These are phyloP conservation scores for Bombardia bombarda DNA, from an alignment of 495 filamentous ascomycete species.

Conservation along the genomic window DNA sequence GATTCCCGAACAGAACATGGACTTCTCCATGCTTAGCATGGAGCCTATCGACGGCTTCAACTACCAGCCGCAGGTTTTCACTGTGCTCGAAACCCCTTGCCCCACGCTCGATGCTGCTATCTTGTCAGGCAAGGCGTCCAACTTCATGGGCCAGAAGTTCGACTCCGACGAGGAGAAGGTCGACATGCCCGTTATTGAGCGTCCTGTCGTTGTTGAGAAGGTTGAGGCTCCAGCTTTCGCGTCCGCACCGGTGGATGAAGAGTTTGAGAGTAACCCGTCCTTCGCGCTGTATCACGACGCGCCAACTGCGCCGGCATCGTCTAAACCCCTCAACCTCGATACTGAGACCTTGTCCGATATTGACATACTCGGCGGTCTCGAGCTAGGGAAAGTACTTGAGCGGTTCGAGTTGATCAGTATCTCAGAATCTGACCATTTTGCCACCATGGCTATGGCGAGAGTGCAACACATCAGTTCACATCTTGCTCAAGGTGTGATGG, in stretches of 20 bases:
- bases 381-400: conserved; percentile 48
- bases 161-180: conserved; percentile 44
- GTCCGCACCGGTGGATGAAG: conserved; percentile 19
- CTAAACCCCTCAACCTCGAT: conserved; percentile 14
- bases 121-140: conserved; percentile 60
- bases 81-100: conserved; percentile 68
- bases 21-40: conserved; percentile 54
- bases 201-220: conserved; percentile 24
- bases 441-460: conserved; percentile 28
- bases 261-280: conserved; percentile 36
- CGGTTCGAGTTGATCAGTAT: conserved; percentile 50
- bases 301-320: conserved; percentile 11
- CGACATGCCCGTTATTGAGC: conserved; percentile 37
- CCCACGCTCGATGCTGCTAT: conserved; percentile 52
- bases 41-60: conserved; percentile 44
- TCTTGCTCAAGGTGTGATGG: conserved; percentile 29
- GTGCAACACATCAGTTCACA: conserved; percentile 33
- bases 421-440: conserved; percentile 36
- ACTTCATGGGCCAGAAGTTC: conserved; percentile 30
- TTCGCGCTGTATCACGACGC: conserved; percentile 56
- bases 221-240: conserved; percentile 19
- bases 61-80: conserved; percentile 70
- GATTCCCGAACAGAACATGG: conserved; percentile 65
- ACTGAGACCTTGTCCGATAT: conserved; percentile 23
- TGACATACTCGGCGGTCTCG: conserved; percentile 47